phyloP scores from a whole-genome alignment of 108 stramenopile genomes.

The Discostella stelligeroides region DNA sequence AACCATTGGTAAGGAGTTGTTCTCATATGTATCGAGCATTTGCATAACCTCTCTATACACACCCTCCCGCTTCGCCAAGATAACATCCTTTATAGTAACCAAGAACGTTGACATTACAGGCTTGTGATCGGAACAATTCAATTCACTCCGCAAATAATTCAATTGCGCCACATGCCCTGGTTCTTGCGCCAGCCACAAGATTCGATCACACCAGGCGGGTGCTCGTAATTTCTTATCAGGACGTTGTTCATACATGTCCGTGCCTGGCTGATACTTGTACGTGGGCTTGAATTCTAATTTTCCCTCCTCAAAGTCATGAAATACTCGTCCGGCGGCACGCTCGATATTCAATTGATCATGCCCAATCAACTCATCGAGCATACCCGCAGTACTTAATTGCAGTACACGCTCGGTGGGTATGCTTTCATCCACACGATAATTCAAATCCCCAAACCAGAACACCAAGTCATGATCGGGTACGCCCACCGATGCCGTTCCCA shows the following conservation, averaged over 20 bases:
- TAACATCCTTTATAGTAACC: slow-evolving; percentile 83
- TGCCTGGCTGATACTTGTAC: slow-evolving; percentile 99
- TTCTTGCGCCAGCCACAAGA: slow-evolving; percentile 93
- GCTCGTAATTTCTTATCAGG: slow-evolving; percentile 99
- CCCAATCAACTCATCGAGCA: slow-evolving; percentile 71
- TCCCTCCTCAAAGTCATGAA: slow-evolving; percentile 94
- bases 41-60: slow-evolving; percentile 86
- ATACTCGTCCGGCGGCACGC: slow-evolving; percentile 88
- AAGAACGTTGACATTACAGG: slow-evolving; percentile 91
- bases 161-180: slow-evolving; percentile 79
- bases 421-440: slow-evolving; percentile 94
- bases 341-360: slow-evolving; percentile 98
- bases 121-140: slow-evolving; percentile 96
- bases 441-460: slow-evolving; percentile 97
- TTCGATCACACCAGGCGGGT: slow-evolving; percentile 99
- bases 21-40: slow-evolving; percentile 82
- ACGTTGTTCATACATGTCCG: slow-evolving; percentile 91
- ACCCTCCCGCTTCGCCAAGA: slow-evolving; percentile 59
- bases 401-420: slow-evolving; percentile 87
- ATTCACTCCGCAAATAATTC: slow-evolving; percentile 83
- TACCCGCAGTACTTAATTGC: slow-evolving; percentile 57
- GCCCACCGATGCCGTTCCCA: slow-evolving; percentile 64
- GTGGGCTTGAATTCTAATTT: slow-evolving; percentile 89
- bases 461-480: slow-evolving; percentile 92
- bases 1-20: slow-evolving; percentile 85